These are phyloP conservation scores for Aspergillus eucalypticola DNA, from an alignment of 2,329 filamentous ascomycete genomes.

Conservation along the genomic window DNA sequence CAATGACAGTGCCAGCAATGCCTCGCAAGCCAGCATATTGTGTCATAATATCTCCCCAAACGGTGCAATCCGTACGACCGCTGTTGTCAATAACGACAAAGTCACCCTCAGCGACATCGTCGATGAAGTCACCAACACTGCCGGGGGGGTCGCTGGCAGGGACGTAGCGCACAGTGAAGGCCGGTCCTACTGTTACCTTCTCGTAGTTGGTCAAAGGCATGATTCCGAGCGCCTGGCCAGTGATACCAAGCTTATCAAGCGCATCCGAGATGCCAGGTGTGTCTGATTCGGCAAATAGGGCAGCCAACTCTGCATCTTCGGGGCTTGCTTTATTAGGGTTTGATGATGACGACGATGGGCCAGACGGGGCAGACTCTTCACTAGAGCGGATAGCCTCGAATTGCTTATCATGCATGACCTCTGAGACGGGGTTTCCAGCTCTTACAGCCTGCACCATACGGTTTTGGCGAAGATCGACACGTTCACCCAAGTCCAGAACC, in stretches of 20 bases:
- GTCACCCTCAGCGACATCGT: slow-evolving; percentile 33
- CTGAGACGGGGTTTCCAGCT: slow-evolving; percentile 17
- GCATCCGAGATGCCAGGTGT: slow-evolving; percentile 25
- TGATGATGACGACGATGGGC: not conserved
- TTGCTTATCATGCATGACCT: slow-evolving; percentile 24
- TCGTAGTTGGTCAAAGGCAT: slow-evolving; percentile 28
- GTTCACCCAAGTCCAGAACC: slow-evolving; percentile 17
- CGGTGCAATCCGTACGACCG: slow-evolving; percentile 37
- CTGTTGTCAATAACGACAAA: slow-evolving; percentile 38
- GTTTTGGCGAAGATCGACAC: slow-evolving; percentile 18
- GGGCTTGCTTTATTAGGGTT: slow-evolving; percentile 13
- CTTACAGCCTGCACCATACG: slow-evolving; percentile 23
- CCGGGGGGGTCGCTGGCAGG: slow-evolving; percentile 22
- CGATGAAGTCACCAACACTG: slow-evolving; percentile 37
- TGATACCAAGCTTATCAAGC: slow-evolving; percentile 24
- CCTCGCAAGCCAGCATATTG: slow-evolving; percentile 35
- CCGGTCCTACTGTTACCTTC: slow-evolving; percentile 33
- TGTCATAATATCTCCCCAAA: slow-evolving; percentile 42
- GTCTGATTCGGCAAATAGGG: slow-evolving; percentile 21
- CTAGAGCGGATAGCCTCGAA: slow-evolving; percentile 19
- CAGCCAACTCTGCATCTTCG: slow-evolving; percentile 20
- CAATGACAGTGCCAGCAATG: slow-evolving; percentile 37
- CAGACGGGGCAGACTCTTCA: not conserved
- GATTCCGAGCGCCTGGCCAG: slow-evolving; percentile 20
- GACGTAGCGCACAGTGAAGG: slow-evolving; percentile 36